Evolutionary conservation across 805 yeast genomes (phyloP), one percentile per base, ranked within the genome.

Genomic region (Cyberlindnera galapagoensis): DNA sequence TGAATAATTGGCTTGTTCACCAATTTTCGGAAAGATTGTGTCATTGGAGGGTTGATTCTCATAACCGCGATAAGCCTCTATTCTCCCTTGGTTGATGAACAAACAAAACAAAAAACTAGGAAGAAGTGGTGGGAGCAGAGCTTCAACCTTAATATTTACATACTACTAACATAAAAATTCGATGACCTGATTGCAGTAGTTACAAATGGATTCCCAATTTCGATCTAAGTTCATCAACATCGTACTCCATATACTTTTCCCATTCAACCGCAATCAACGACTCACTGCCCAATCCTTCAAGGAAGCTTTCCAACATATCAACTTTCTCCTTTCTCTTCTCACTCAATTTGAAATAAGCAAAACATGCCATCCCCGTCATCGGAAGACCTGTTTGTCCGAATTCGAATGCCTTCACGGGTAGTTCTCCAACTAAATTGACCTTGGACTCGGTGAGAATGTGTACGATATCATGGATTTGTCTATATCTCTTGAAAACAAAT

Each of bases 391-490:
- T 71, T 55, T 92, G 90, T 51, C 92, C 80, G 49, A 79, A 94
- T 57, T 90, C 98, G 46, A 92, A 76, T 9, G 87, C 81, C 57
- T 92, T 92, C 13, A 92, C 80, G 1, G 96, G 86, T 33, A 92
- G 80, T 53, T 92, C 98, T n/a, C 98, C 98, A 52, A 92, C 97
- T 43, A 92, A 74, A 26, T 83, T 79, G 28, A 88, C 83, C 0
- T 97, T 97, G 31, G 85, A 66, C 11, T 94, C 90, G 0, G 94
- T 81, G 18, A 92, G 67, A 1, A 97, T 84, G 53, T 92, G 98
- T 53, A 87, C 90, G 51, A 92, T 92, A 52, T 92, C 98, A 51
- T 92, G 98, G 52, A 96, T 88, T 54, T 92, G 97, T 33, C 98
- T 72, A 54, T 90, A 92, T 47, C 98, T 65, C 55, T 86, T 94